phyloP scores from a whole-genome alignment of 331 rosid species.

The Malus hybrid region DNA sequence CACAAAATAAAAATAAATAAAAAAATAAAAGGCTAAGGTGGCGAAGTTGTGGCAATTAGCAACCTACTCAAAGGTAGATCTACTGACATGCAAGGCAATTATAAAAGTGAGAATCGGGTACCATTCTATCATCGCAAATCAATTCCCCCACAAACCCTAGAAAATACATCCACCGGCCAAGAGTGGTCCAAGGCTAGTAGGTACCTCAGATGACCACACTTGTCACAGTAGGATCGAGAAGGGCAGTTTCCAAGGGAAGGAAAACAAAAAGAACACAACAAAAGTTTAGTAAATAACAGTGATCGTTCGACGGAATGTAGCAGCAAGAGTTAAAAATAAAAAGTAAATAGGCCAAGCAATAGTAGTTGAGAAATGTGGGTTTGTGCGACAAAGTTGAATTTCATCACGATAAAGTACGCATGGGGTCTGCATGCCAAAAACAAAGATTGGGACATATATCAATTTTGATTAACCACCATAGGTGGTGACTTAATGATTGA shows the following conservation, averaged over 20 bases:
- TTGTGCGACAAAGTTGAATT: neutral
- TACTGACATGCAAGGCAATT: neutral
- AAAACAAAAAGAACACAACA: neutral
- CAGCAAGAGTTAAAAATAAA: conserved; percentile 9
- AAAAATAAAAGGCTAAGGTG: too few relatives aligned
- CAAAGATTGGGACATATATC: too few relatives aligned
- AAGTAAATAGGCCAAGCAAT: neutral
- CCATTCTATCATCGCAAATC: neutral
- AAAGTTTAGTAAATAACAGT: neutral
- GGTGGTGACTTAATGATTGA: too few relatives aligned
- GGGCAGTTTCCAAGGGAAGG: neutral
- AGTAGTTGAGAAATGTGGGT: neutral
- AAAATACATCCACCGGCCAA: neutral
- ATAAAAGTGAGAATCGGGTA: neutral
- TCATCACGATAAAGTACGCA: neutral
- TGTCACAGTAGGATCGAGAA: conserved; percentile 10
- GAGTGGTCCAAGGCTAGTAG: neutral
- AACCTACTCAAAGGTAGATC: too few relatives aligned
- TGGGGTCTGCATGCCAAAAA: neutral
- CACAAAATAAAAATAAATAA: too few relatives aligned
- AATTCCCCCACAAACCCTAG: neutral
- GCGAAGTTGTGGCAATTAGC: too few relatives aligned
- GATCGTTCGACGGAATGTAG: neutral
- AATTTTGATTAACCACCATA: too few relatives aligned
- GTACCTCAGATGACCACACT: neutral